phyloP scores from a whole-genome alignment of 495 filamentous ascomycete species.

The Penicillium arizonense region DNA sequence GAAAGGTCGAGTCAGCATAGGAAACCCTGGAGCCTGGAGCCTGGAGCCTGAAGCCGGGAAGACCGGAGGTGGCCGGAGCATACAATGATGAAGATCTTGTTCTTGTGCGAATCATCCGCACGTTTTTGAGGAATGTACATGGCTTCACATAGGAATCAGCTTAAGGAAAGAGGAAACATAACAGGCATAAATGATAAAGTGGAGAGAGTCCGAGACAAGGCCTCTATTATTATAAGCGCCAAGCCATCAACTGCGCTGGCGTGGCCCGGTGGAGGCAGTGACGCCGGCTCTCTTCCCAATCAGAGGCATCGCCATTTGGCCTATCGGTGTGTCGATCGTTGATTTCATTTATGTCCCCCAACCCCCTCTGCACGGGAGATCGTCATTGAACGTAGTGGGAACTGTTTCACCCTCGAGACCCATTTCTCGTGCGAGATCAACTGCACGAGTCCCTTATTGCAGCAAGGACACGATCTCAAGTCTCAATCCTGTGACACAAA shows the following conservation, averaged over 20 bases:
- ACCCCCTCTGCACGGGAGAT: too few species aligned
- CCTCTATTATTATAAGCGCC: too few species aligned
- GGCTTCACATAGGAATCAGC: background rate
- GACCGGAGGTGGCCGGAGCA: constrained; percentile 12
- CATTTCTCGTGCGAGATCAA: background rate
- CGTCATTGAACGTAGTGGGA: too few species aligned
- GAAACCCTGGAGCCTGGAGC: background rate
- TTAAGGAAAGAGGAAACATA: too few species aligned
- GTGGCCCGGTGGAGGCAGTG: too few species aligned
- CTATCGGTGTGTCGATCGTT: too few species aligned
- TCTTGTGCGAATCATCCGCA: constrained; percentile 11
- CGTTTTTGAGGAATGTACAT: constrained; percentile 32
- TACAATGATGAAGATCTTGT: constrained; percentile 29
- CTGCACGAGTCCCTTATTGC: constrained; percentile 4
- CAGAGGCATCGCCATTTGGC: too few species aligned
- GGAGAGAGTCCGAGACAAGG: too few species aligned
- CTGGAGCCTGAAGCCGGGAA: background rate
- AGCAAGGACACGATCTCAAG: background rate
- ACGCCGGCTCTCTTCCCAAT: too few species aligned
- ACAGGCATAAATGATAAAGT: too few species aligned
- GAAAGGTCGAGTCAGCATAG: constrained; percentile 3
- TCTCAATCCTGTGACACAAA: background rate
- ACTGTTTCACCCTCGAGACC: background rate
- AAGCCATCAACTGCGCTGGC: too few species aligned
- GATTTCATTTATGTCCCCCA: too few species aligned